These are phyloP conservation scores for Ballota nigra DNA, from an alignment of 257 asterid species.

Conservation along the genomic window DNA sequence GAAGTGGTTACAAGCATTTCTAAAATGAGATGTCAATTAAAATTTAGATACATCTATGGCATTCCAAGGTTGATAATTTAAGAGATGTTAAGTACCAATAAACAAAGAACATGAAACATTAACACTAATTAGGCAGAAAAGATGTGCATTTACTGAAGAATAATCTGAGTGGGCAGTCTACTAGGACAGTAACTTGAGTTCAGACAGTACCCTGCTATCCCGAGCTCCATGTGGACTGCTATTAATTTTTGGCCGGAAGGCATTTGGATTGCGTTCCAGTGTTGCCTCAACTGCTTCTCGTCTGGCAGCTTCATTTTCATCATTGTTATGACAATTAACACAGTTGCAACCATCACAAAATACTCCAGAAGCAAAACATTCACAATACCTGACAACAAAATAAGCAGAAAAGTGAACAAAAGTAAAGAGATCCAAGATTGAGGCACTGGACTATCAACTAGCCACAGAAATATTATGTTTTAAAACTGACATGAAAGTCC, in stretches of 20 bases:
- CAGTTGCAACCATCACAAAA: conserved; percentile 97
- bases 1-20: conserved; percentile 9
- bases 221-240: conserved; percentile 90
- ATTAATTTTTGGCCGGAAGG: conserved; percentile 93
- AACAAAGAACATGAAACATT: neutral
- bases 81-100: conserved; percentile 4
- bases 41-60: conserved; percentile 8
- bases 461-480: neutral
- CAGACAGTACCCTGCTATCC: conserved; percentile 60
- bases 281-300: conserved; percentile 92
- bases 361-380: conserved; percentile 93
- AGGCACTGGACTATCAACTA: neutral
- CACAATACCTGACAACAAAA: conserved; percentile 77
- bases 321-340: conserved; percentile 81
- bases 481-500: neutral
- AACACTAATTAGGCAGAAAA: neutral
- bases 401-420: conserved; percentile 2
- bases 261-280: conserved; percentile 90
- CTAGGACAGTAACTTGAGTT: conserved; percentile 16
- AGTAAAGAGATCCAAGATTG: conserved; percentile 10
- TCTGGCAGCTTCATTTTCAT: conserved; percentile 79
- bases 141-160: neutral
- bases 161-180: neutral
- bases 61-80: neutral
- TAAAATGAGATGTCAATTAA: neutral